phyloP scores from a whole-genome alignment of 2,329 filamentous ascomycete species.

The Arthrinium puccinioides region DNA sequence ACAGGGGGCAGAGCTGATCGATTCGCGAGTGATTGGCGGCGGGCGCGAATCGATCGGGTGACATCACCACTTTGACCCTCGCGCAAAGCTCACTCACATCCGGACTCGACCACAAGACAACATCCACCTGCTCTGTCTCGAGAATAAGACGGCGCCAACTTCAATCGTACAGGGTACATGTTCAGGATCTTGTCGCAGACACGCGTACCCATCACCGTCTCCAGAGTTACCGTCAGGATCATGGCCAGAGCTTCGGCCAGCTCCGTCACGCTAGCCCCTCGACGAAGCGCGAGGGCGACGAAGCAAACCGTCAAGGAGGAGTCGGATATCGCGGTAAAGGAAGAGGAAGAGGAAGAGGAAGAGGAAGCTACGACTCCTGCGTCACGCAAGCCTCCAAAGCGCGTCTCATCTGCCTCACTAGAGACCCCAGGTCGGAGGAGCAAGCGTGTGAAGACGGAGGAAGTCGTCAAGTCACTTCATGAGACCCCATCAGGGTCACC shows the following conservation, averaged over 20 bases:
- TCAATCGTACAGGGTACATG: too few species aligned
- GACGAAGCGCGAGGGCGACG: constrained; percentile 5
- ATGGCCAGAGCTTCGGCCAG: constrained; percentile 6
- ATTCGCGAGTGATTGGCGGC: too few species aligned
- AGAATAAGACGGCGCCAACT: too few species aligned
- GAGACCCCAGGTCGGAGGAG: constrained; percentile 1
- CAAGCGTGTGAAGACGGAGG: constrained; percentile 12
- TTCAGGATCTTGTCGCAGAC: too few species aligned
- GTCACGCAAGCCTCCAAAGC: background rate
- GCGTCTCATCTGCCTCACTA: background rate
- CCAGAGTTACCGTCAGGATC: too few species aligned
- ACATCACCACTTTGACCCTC: constrained; percentile 1
- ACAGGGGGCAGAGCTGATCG: too few species aligned
- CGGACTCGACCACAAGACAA: too few species aligned
- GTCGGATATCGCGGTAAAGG: background rate
- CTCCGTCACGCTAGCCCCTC: background rate
- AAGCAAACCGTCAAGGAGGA: constrained; percentile 1
- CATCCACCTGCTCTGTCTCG: too few species aligned
- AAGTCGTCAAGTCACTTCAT: constrained; percentile 1
- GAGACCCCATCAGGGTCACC: too few species aligned
- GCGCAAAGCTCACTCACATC: too few species aligned
- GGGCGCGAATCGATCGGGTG: constrained; percentile 1
- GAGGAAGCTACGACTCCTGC: background rate
- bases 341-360: background rate
- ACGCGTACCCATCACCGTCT: too few species aligned